These are phyloP conservation scores for Golubevia sp. DNA, from an alignment of 1,284 basidiomycete genomes.

Conservation along the genomic window DNA sequence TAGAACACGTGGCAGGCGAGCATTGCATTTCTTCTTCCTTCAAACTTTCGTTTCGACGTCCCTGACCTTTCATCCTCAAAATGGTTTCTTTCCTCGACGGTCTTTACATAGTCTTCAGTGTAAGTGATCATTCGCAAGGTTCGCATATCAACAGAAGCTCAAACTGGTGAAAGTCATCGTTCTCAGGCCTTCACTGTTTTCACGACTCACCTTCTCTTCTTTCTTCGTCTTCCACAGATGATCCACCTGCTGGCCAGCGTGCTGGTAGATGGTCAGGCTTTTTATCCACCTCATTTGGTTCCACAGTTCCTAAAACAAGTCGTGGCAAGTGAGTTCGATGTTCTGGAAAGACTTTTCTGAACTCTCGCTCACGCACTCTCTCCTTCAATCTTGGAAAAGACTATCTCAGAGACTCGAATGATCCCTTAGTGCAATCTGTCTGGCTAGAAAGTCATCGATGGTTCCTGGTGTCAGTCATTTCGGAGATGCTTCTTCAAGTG, in stretches of 20 bases:
- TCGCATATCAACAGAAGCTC: too few relatives aligned
- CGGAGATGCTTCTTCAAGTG: constrained; percentile 32
- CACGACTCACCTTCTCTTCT: too few relatives aligned
- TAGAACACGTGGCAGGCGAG: too few relatives aligned
- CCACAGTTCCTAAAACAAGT: constrained; percentile 20
- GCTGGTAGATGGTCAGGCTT: constrained; percentile 30
- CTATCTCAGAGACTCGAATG: constrained; percentile 22
- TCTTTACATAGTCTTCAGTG: neutral
- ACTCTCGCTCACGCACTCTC: neutral
- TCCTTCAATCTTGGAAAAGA: constrained; percentile 3
- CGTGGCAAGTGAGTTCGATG: constrained; percentile 2
- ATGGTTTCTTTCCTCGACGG: neutral
- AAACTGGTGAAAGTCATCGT: too few relatives aligned
- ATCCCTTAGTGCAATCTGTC: constrained; percentile 23
- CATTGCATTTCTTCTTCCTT: too few relatives aligned
- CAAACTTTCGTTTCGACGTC: too few relatives aligned
- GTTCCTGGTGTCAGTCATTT: constrained; percentile 26
- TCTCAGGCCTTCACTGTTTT: too few relatives aligned
- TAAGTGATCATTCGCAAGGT: too few relatives aligned
- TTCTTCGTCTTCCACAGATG: too few relatives aligned
- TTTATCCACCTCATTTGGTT: constrained; percentile 22
- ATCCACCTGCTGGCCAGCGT: constrained; percentile 31
- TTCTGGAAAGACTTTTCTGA: neutral
- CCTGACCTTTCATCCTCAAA: neutral
- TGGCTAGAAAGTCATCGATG: constrained; percentile 18